Conservation (phyloP, 495 filamentous ascomycete genomes). For the Glonium stellatum region DNA sequence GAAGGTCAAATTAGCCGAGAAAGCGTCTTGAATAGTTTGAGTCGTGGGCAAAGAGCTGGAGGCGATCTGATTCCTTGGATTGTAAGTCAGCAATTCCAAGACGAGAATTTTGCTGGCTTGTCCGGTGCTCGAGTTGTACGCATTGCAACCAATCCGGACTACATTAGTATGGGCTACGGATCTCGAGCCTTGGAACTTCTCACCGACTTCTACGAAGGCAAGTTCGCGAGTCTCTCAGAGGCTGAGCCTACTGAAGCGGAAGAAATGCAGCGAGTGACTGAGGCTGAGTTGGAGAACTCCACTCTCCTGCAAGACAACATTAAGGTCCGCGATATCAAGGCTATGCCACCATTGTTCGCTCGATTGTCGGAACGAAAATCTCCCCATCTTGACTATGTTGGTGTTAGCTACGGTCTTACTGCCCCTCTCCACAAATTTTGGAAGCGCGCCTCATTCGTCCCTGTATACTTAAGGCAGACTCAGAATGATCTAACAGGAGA, state of each 20-base stretch:
- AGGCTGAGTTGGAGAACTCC: conserved; percentile 70
- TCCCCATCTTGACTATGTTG: conserved; percentile 78
- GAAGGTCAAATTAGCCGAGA: conserved; percentile 92
- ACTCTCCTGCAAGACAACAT: conserved; percentile 80
- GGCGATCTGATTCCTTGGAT: conserved; percentile 98
- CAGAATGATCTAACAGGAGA: conserved; percentile 94
- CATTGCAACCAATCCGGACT: conserved; percentile 95
- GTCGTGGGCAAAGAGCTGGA: conserved; percentile 79
- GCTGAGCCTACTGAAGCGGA: conserved; percentile 47
- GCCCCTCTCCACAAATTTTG: conserved; percentile 89
- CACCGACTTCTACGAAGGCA: conserved; percentile 88
- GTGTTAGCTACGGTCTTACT: conserved; percentile 92
- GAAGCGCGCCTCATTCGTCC: conserved; percentile 78
- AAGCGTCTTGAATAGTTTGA: conserved; percentile 82
- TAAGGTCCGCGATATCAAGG: conserved; percentile 79
- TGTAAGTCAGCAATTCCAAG: conserved; percentile 96
- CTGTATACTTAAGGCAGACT: conserved; percentile 93
- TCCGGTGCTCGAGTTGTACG: conserved; percentile 89
- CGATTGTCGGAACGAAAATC: conserved; percentile 79
- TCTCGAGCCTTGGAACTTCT: conserved; percentile 79
- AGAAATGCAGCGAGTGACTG: conserved; percentile 71
- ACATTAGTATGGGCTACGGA: conserved; percentile 90
- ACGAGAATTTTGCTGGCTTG: conserved; percentile 89
- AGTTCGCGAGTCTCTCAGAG: conserved; percentile 71
- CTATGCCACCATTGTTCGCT: conserved; percentile 88